Evolutionary conservation across 108 stramenopile genomes (phyloP).

Genomic region (Cylindrotheca fusiformis): DNA sequence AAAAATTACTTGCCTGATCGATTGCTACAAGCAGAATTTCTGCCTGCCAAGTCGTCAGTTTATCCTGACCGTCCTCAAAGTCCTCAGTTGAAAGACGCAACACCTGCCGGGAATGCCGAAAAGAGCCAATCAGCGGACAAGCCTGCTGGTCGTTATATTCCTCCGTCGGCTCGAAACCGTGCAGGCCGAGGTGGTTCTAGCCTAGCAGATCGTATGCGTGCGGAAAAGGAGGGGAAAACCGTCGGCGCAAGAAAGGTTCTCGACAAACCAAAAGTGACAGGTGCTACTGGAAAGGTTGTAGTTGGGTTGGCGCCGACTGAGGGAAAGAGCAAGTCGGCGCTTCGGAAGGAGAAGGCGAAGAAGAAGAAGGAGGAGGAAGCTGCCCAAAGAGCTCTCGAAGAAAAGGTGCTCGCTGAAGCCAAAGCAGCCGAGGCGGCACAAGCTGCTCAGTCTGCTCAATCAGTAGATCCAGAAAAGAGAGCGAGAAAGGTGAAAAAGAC

Average conservation of each 20-base stretch:
- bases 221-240: slow-evolving; percentile 77
- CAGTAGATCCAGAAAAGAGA: slow-evolving; percentile 76
- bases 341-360: slow-evolving; percentile 66
- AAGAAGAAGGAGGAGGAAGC: slow-evolving; percentile 55
- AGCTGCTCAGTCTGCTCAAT: slow-evolving; percentile 8
- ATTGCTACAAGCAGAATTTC: slow-evolving; percentile 63
- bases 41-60: slow-evolving; percentile 44
- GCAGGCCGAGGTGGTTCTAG: slow-evolving; percentile 46
- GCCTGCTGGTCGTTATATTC: slow-evolving; percentile 61
- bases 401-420: slow-evolving; percentile 18
- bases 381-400: slow-evolving; percentile 40
- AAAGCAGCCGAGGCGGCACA: slow-evolving; percentile 40
- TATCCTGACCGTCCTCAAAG: slow-evolving; percentile 90
- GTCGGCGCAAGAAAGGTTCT: slow-evolving; percentile 41
- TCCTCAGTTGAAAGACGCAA: slow-evolving; percentile 49
- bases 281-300: slow-evolving; percentile 43
- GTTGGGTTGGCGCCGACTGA: slow-evolving; percentile 44
- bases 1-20: slow-evolving; percentile 62
- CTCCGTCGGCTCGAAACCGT: slow-evolving; percentile 67
- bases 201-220: slow-evolving; percentile 78
- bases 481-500: slow-evolving; percentile 46
- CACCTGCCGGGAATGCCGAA: slow-evolving; percentile 25
- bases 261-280: slow-evolving; percentile 29
- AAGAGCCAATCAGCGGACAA: slow-evolving; percentile 33
- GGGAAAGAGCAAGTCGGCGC: slow-evolving; percentile 76